Evolutionary conservation across 495 filamentous ascomycete genomes (phyloP).

Genomic region (Oleoguttula mirabilis): DNA sequence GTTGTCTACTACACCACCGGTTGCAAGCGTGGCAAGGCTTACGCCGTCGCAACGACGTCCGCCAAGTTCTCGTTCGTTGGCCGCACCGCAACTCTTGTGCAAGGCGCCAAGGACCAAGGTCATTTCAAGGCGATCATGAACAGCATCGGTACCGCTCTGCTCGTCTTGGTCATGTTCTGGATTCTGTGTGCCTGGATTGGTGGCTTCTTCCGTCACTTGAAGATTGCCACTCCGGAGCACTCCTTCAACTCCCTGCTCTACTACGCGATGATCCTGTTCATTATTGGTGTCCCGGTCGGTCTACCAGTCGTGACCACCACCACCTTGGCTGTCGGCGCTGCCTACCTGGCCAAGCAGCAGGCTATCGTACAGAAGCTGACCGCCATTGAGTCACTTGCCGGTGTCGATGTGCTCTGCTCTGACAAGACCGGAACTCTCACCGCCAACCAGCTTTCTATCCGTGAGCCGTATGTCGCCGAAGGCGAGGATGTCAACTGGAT

Average conservation of each 20-base stretch:
- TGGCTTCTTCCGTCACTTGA: constrained; percentile 61
- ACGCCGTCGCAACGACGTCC: constrained; percentile 50
- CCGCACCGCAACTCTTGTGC: constrained; percentile 56
- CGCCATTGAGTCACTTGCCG: constrained; percentile 63
- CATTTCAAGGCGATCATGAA: constrained; percentile 80
- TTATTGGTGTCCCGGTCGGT: constrained; percentile 67
- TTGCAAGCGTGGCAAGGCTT: constrained; percentile 68
- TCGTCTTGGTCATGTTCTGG: constrained; percentile 62
- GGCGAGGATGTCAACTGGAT: constrained; percentile 70
- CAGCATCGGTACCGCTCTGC: constrained; percentile 54
- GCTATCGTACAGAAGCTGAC: constrained; percentile 68
- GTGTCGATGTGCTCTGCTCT: constrained; percentile 65
- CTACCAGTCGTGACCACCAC: constrained; percentile 64
- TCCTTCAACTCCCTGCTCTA: constrained; percentile 47
- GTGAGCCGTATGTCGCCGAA: constrained; percentile 62
- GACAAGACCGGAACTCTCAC: constrained; percentile 61
- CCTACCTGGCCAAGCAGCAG: constrained; percentile 62
- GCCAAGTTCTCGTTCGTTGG: constrained; percentile 61
- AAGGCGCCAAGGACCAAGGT: constrained; percentile 58
- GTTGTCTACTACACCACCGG: constrained; percentile 63
- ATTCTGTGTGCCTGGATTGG: constrained; percentile 63
- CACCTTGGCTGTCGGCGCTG: constrained; percentile 62
- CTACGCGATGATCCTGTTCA: constrained; percentile 55
- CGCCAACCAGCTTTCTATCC: constrained; percentile 63
- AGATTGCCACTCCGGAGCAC: constrained; percentile 51